These are phyloP conservation scores for Hemisphaericaspora nanyangensis DNA, from an alignment of 805 yeast species.

Conservation along the genomic window DNA sequence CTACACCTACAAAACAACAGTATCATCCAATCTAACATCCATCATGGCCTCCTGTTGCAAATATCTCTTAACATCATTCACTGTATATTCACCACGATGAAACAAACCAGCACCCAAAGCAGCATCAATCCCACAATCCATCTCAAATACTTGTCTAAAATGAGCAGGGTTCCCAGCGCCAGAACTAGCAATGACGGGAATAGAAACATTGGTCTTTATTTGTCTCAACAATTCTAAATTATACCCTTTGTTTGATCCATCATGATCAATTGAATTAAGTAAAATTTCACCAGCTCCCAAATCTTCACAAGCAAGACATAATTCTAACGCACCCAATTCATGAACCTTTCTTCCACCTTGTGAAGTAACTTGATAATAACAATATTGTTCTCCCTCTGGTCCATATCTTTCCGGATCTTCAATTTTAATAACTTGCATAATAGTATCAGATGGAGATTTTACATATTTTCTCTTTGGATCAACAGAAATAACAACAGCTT, in stretches of 20 bases:
- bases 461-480: constrained; percentile 92
- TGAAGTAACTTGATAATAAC: constrained; percentile 93
- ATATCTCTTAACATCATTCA: constrained; percentile 72
- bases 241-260: constrained; percentile 93
- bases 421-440: constrained; percentile 64
- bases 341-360: constrained; percentile 91
- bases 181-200: constrained; percentile 96
- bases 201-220: constrained; percentile 68
- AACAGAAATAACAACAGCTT: constrained; percentile 97
- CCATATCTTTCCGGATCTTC: constrained; percentile 49
- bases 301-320: constrained; percentile 83
- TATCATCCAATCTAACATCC: constrained; percentile 66
- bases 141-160: constrained; percentile 78
- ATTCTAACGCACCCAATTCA: constrained; percentile 87
- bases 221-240: constrained; percentile 82
- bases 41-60: constrained; percentile 53
- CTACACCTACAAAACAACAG: constrained; percentile 21
- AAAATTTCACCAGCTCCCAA: constrained; percentile 96
- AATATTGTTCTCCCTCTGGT: constrained; percentile 83
- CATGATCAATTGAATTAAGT: constrained; percentile 93
- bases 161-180: constrained; percentile 96
- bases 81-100: constrained; percentile 92
- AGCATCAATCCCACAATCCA: constrained; percentile 82
- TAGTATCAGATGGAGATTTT: constrained; percentile 52
- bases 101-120: constrained; percentile 99